Conservation (phyloP, 345 rosid species). For the Passiflora organensis region DNA sequence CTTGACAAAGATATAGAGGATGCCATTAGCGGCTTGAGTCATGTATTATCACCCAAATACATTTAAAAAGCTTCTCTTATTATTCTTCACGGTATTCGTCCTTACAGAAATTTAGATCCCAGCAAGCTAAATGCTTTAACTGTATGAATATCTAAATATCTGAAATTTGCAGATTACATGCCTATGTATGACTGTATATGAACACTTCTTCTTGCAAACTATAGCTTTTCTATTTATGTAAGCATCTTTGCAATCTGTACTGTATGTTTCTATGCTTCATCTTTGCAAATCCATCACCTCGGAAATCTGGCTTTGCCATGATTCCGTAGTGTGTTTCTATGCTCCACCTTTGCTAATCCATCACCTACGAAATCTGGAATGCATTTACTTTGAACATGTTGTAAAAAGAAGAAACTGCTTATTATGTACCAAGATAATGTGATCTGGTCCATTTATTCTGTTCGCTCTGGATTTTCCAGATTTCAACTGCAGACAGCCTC, state of each 20-base stretch:
- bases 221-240: constrained; percentile 20
- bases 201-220: constrained; percentile 16
- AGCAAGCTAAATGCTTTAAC: constrained; percentile 19
- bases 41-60: constrained; percentile 17
- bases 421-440: constrained; percentile 14
- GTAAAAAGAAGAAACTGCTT: background rate
- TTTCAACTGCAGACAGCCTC: constrained; percentile 27
- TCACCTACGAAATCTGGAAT: background rate
- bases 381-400: constrained; percentile 7
- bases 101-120: constrained; percentile 14
- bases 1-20: constrained; percentile 39
- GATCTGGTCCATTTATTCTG: constrained; percentile 14
- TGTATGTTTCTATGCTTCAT: too few relatives aligned
- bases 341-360: too few relatives aligned
- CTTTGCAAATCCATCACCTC: too few relatives aligned
- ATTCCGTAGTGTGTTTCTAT: background rate
- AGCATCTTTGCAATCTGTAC: constrained; percentile 8
- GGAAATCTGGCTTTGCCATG: background rate
- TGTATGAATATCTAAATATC: constrained; percentile 8
- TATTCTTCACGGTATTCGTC: constrained; percentile 17
- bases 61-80: constrained; percentile 10
- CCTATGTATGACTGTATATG: constrained; percentile 10
- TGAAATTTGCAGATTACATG: constrained; percentile 6
- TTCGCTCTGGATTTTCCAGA: background rate
- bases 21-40: constrained; percentile 14